These are phyloP conservation scores for Ogataea henricii DNA, from an alignment of 805 yeast genomes.

Conservation along the genomic window DNA sequence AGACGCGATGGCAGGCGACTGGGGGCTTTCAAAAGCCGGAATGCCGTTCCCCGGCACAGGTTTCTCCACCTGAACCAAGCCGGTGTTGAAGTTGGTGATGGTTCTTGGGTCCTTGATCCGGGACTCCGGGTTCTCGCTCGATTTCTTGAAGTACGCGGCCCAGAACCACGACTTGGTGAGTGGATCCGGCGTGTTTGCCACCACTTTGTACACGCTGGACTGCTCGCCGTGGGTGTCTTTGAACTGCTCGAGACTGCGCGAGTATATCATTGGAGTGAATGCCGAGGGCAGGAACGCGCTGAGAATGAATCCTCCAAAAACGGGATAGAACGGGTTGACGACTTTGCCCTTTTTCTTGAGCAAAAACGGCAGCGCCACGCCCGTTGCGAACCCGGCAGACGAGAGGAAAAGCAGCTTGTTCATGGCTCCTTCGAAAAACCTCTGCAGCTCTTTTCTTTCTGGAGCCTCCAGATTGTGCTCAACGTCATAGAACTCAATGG, in stretches of 20 bases:
- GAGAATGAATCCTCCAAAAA: conserved; percentile 41
- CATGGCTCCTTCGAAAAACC: conserved; percentile 39
- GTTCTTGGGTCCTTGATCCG: conserved; percentile 57
- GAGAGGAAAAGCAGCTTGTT: conserved; percentile 37
- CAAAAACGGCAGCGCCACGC: conserved; percentile 46
- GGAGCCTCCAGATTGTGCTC: conserved; percentile 44
- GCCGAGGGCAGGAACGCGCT: conserved; percentile 35
- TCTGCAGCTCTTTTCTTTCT: conserved; percentile 46
- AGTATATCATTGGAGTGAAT: conserved; percentile 33
- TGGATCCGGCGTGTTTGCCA: conserved; percentile 31
- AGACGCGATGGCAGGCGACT: background rate
- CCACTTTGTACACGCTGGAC: conserved; percentile 23
- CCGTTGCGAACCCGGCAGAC: conserved; percentile 36
- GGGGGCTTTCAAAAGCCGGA: conserved; percentile 9
- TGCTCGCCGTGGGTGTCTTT: conserved; percentile 29
- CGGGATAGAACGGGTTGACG: conserved; percentile 43
- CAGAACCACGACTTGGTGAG: conserved; percentile 36
- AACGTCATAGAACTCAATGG: conserved; percentile 49
- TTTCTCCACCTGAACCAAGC: background rate
- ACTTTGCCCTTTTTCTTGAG: conserved; percentile 36
- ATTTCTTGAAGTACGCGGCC: conserved; percentile 53
- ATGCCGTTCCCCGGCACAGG: conserved; percentile 7
- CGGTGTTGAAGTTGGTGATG: conserved; percentile 4
- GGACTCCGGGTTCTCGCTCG: conserved; percentile 52
- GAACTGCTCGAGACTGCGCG: conserved; percentile 36